Base-by-base conservation (phyloP, 1,139 yeast species). In the Sugiyamaella xylanicola region DNA sequence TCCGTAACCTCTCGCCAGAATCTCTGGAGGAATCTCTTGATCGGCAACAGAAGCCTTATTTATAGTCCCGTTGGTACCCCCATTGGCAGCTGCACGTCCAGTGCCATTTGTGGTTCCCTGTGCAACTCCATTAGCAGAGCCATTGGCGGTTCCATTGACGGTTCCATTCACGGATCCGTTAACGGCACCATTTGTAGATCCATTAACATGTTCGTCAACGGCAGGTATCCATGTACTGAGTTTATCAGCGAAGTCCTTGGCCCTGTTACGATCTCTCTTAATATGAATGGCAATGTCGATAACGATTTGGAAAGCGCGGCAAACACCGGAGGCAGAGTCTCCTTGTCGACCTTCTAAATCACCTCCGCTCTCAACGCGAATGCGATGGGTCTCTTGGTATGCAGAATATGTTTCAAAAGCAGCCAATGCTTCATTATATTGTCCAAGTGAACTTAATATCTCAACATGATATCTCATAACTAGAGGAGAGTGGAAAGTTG, bases 401-500 rank as follows among this genome's bases (percentile, higher is more conserved):
- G 73, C 69, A 41, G 74, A 59, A 59, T 77, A 81, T 0, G 80
- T 77, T 15, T 72, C 70, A 61, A 80, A 76, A 0, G 79, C 72
- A 2, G 79, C 72, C 9, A 68, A 63, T 0, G 75, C 73, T 58
- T 78, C 81, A 2, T 59, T 62, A 50, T 62, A 65, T 19, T 67
- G 62, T 20, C 71, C 69, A 37, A 71, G 61, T 9, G 70, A 65
- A 11, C 63, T 56, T 19, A 64, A 68, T 1, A 69, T 71, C 60
- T 64, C 63, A 20, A 72, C 59, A 64, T 74, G 69, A 36, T 73
- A 66, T 44, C 79, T 73, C 73, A 77, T 70, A 15, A 77, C 66
- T 8, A 67, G 62, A 5, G 76, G 72, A 29, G 82, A 80, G 59
- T 81, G 83, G 61, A 80, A 81, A 0, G 84, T 78, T 52, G 73